Percentiles rank a stretch among this genome's conserved stretches.
phyloP scores from a whole-genome alignment of 306 rosid species.

The Vigna radiata region DNA sequence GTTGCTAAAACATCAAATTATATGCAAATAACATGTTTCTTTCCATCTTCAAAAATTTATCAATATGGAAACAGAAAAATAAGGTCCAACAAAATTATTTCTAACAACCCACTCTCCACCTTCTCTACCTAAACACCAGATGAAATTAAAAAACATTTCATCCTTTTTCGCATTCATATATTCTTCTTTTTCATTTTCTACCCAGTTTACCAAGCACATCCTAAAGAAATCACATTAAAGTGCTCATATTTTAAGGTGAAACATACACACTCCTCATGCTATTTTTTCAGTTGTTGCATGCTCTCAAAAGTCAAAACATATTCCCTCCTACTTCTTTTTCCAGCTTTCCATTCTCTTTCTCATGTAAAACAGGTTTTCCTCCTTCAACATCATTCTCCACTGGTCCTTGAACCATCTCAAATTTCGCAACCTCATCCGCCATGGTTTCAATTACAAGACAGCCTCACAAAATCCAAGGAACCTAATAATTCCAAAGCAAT shows the following conservation, averaged over 20 bases:
- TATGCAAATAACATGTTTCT: neutral
- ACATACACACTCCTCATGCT: slow-evolving; percentile 83
- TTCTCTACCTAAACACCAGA: neutral
- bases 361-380: slow-evolving; percentile 53
- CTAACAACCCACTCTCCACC: neutral
- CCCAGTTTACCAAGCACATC: slow-evolving; percentile 6
- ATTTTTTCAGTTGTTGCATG: slow-evolving; percentile 70
- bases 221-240: neutral
- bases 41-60: slow-evolving; percentile 5
- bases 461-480: slow-evolving; percentile 50
- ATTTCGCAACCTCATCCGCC: slow-evolving; percentile 86
- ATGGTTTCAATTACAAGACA: slow-evolving; percentile 58
- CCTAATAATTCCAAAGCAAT: slow-evolving; percentile 52
- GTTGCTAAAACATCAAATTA: neutral
- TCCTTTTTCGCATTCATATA: neutral
- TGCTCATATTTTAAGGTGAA: slow-evolving; percentile 28
- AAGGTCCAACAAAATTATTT: slow-evolving; percentile 11
- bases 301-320: slow-evolving; percentile 62
- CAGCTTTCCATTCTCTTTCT: slow-evolving; percentile 66
- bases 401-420: slow-evolving; percentile 85
- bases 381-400: slow-evolving; percentile 55
- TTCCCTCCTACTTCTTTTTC: slow-evolving; percentile 55
- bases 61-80: slow-evolving; percentile 13
- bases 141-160: slow-evolving; percentile 15
- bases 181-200: slow-evolving; percentile 21